These are phyloP conservation scores for Sergeia podlipaevii DNA, from an alignment of 208 protist species.

Conservation along the genomic window DNA sequence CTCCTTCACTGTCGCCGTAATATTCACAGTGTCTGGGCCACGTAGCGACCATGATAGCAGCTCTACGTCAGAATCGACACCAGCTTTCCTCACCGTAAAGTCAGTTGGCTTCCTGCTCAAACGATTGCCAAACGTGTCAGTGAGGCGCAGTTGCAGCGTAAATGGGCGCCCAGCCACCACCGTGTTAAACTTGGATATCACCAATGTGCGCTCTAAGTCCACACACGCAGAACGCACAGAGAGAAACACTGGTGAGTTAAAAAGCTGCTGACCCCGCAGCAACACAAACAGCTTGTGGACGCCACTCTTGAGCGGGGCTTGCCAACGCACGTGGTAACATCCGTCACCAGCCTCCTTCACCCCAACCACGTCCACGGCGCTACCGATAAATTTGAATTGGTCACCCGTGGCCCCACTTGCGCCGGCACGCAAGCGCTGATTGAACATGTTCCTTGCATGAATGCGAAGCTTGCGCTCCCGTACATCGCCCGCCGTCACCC, in stretches of 20 bases:
- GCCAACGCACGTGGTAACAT: conserved; percentile 35
- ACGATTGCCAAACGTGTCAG: conserved; percentile 42
- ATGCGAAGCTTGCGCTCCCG: conserved; percentile 12
- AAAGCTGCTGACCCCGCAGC: conserved; percentile 55
- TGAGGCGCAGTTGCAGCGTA: conserved; percentile 30
- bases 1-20: conserved; percentile 11
- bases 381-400: conserved; percentile 36
- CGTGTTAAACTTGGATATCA: conserved; percentile 41
- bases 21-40: conserved; percentile 9
- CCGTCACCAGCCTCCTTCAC: conserved; percentile 23
- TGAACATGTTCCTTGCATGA: conserved; percentile 31
- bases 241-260: conserved; percentile 56
- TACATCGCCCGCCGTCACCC: conserved; percentile 17
- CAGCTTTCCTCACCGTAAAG: conserved; percentile 7
- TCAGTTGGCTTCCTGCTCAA: conserved; percentile 10
- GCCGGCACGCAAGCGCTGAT: conserved; percentile 20
- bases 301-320: conserved; percentile 35
- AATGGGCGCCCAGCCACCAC: conserved; percentile 54
- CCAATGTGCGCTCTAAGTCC: conserved; percentile 24
- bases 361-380: conserved; percentile 13
- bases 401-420: conserved; percentile 16
- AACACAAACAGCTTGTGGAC: conserved; percentile 47
- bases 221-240: conserved; percentile 31
- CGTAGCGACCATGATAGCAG: neutral
- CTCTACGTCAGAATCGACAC: conserved; percentile 1